Conservation (phyloP, 202 grass and related monocot species). For the Musa balbisiana region DNA sequence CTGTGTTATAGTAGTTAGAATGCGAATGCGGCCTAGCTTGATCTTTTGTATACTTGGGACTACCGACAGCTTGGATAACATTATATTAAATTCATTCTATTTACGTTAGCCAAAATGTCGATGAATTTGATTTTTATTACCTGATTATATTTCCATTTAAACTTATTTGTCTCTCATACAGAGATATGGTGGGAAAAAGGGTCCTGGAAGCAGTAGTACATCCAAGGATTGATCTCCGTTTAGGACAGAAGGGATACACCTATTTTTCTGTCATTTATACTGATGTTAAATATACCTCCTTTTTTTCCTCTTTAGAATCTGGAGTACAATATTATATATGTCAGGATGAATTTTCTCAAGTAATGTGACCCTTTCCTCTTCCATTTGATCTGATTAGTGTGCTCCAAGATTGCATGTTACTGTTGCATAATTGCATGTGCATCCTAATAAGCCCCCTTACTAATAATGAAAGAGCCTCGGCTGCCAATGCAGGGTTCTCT, state of each 20-base stretch:
- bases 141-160: neutral
- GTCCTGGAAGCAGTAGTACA: neutral
- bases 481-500: too few relatives aligned
- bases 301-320: neutral
- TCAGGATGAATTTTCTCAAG: neutral
- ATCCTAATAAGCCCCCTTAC: too few relatives aligned
- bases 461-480: too few relatives aligned
- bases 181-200: constrained; percentile 8
- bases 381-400: neutral
- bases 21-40: neutral
- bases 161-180: neutral
- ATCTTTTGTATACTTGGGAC: neutral
- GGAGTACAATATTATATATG: neutral
- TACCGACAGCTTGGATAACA: neutral
- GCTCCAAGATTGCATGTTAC: too few relatives aligned
- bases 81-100: neutral
- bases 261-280: neutral
- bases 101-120: too few relatives aligned
- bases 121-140: too few relatives aligned
- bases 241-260: neutral
- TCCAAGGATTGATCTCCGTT: constrained; percentile 2
- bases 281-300: neutral
- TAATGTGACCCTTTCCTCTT: neutral
- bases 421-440: too few relatives aligned
- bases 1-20: too few relatives aligned